Evolutionary conservation across 2,329 filamentous ascomycete species (phyloP), one percentile per base, ranked within the genome.

Genomic region (Cyphellophora europaea): DNA sequence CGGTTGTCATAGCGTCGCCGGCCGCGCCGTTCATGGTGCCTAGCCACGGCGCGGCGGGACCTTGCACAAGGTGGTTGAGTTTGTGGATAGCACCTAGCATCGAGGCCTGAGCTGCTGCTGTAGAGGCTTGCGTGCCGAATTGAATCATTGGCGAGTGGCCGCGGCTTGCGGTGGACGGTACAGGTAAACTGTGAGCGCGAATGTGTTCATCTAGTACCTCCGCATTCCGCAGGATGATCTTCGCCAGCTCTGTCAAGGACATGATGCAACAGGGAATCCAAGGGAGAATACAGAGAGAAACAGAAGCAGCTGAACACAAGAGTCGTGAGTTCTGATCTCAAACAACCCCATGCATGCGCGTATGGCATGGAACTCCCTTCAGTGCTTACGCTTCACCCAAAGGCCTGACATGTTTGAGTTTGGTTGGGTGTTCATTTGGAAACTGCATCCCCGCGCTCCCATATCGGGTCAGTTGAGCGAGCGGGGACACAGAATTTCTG

Each of bases 1-100:
- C 21, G 18, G 11, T 34, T 11, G 32, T 34, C 10, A 34, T 13
- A 8, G 19, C 32, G 27, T 34, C 32, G 11, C 32, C 21, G 10
- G 16, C 10, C n/a, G 32, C 11, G 16, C 32, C 32, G 16, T 11
- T 27, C 11, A 27, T 2, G 3, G 18, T 29, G 19, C 18, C 18
- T 23, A 12, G 12, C 8, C 27, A 15, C 12, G 12, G 12, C n/a
- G 12, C 5, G 17, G 15, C 17, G 11, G 30, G 30, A 19, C 21
- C 21, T n/a, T 8, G 8, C 8, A n/a, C 21, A n/a, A 25, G 21
- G 21, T 25, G 21, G 21, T 8, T 8, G 8, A 25, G 21, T 8
- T 8, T 8, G n/a, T 25, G 21, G 21, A n/a, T 25, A n/a, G 8
- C n/a, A n/a, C n/a, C 8, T 8, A 25, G 21, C 8, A 25, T 8